A percentile compares a stretch with the other conserved stretches of the same genome.
Conservation (phyloP, 78 protist species). For the Cavenderia fasciculata region DNA sequence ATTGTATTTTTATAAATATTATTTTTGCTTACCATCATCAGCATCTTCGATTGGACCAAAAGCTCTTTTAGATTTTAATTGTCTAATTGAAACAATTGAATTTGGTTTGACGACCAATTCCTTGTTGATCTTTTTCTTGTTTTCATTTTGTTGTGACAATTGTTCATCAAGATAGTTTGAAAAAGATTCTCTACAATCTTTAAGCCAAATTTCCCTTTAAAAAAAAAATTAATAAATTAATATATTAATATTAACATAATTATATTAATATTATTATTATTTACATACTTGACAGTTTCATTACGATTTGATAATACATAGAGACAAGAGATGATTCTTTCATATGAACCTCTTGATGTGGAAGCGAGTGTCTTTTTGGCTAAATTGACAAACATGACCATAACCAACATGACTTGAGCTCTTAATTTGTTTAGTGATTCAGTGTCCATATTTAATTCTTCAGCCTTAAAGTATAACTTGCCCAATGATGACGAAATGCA, state of each 20-base stretch:
- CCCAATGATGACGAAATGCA: constrained; percentile 46
- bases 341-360: constrained; percentile 66
- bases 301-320: constrained; percentile 46
- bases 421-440: constrained; percentile 22
- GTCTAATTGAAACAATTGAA: constrained; percentile 82
- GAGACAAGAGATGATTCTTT: constrained; percentile 84
- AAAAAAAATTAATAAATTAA: neutral
- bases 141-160: constrained; percentile 10
- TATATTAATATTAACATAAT: neutral
- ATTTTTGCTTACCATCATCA: constrained; percentile 11
- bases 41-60: constrained; percentile 73
- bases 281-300: neutral
- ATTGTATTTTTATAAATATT: neutral
- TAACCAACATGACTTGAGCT: constrained; percentile 79
- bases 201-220: constrained; percentile 28
- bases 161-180: constrained; percentile 7
- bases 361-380: constrained; percentile 61
- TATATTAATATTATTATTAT: neutral
- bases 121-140: constrained; percentile 36
- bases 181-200: constrained; percentile 81
- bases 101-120: constrained; percentile 76
- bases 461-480: constrained; percentile 86
- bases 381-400: constrained; percentile 73
- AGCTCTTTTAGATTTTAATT: constrained; percentile 67
- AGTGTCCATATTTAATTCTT: neutral